Conservation (phyloP, 495 filamentous ascomycete genomes). For the Neurospora tetraspora region DNA sequence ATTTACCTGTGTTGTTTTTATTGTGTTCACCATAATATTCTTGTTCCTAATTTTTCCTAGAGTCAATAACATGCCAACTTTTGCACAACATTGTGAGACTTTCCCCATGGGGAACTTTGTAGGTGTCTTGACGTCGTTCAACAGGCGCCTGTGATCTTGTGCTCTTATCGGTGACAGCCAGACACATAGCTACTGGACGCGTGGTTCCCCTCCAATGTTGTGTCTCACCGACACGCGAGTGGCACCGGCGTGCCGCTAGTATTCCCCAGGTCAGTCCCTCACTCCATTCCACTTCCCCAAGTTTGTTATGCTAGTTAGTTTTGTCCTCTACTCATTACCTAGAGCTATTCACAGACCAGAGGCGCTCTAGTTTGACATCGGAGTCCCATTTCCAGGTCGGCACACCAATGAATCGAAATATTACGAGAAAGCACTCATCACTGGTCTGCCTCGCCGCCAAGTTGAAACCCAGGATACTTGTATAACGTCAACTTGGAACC, state of each 20-base stretch:
- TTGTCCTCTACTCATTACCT: neutral
- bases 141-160: neutral
- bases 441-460: neutral
- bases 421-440: neutral
- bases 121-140: neutral
- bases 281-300: neutral
- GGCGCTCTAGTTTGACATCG: neutral
- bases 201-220: neutral
- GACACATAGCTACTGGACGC: neutral
- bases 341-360: neutral
- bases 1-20: conserved; percentile 4
- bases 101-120: neutral
- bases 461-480: neutral
- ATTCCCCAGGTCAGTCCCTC: neutral
- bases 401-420: neutral
- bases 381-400: neutral
- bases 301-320: neutral
- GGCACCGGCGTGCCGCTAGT: neutral
- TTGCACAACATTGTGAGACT: neutral
- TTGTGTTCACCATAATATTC: conserved; percentile 12
- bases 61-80: conserved; percentile 21
- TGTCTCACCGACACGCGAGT: neutral
- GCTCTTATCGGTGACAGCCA: neutral
- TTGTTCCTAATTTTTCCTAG: conserved; percentile 18
- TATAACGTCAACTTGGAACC: neutral